phyloP scores from a whole-genome alignment of 176 grass and related monocot genomes.

The Paspalum vaginatum region DNA sequence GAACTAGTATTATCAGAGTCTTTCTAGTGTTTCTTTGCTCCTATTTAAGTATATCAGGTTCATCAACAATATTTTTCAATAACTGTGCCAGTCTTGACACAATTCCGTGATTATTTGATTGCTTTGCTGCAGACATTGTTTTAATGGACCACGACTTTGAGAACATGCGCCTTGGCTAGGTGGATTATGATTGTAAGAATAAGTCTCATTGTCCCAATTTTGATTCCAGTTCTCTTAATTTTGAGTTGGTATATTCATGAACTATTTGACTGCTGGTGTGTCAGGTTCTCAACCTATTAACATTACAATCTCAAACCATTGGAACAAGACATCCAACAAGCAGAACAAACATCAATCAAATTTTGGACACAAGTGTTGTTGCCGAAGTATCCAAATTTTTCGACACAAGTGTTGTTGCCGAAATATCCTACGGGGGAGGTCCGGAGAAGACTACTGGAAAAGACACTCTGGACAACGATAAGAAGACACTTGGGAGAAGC shows the following conservation, averaged over 20 bases:
- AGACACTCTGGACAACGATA: no score
- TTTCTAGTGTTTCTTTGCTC: background rate
- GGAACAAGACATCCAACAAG: background rate
- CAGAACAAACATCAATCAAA: background rate
- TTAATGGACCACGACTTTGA: background rate
- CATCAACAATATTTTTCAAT: no score
- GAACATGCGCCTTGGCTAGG: background rate
- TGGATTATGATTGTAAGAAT: background rate
- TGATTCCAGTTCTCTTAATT: background rate
- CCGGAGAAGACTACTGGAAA: no score
- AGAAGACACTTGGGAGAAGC: no score
- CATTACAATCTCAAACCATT: background rate
- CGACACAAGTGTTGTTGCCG: no score
- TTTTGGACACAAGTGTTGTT: background rate
- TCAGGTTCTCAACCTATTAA: background rate
- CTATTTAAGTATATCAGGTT: background rate
- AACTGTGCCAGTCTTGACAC: no score
- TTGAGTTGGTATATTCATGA: background rate
- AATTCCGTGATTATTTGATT: background rate
- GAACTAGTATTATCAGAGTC: background rate
- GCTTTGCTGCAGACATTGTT: background rate
- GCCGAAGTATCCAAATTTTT: no score
- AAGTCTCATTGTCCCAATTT: background rate
- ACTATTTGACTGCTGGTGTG: no score
- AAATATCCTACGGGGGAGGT: no score